Base-by-base conservation (phyloP, 2,329 filamentous ascomycete genomes). In the Phaeomoniella chlamydospora region DNA sequence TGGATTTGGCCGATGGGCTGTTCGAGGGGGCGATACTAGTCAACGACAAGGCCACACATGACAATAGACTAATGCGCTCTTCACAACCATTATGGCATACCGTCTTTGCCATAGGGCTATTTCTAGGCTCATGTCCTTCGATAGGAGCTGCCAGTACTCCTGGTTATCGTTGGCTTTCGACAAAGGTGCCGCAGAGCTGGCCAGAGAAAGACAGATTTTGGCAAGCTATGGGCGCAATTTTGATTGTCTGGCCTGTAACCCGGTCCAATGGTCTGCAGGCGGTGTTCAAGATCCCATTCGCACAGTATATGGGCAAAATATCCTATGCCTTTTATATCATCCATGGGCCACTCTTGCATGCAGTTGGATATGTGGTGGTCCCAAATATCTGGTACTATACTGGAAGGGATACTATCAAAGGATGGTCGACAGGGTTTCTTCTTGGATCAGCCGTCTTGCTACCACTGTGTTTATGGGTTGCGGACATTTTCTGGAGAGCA, bases 401-500 rank as follows among this genome's bases (percentile, higher is more conserved):
- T 0, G 57, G 57, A 38, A 56, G 55, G 41, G 49, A 54, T 32
- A 56, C 53, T 2, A 41, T 58, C 29, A 50, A 53, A 22, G 53
- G 56, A 38, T 58, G 56, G 36, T 56, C 54, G 29, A 34, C 55
- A 12, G 57, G 56, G 0, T 57, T 57, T 34, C 35, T 59, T 5
- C 46, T 61, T 14, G 58, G 57, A 17, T 62, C 57, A 52, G 30
- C 48, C n/a, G 50, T 60, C 31, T 58, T 58, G 38, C 44, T 62
- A 4, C 51, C 57, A 3, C 36, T 60, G 15, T 49, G 67, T 1
- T 56, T 76, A 3, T 75, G 70, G 64, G 56, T 61, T 3, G 65
- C 68, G 2, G 72, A 77, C 49, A 35, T 77, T 3, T 75, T 76
- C 45, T 75, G 70, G 68, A 60, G 71, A 17, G 53, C 53, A 1